A percentile compares a stretch with the other conserved stretches of the same genome.
Evolutionary conservation across 768 basidiomycete species (phyloP).

Genomic region (Serendipita sp.): DNA sequence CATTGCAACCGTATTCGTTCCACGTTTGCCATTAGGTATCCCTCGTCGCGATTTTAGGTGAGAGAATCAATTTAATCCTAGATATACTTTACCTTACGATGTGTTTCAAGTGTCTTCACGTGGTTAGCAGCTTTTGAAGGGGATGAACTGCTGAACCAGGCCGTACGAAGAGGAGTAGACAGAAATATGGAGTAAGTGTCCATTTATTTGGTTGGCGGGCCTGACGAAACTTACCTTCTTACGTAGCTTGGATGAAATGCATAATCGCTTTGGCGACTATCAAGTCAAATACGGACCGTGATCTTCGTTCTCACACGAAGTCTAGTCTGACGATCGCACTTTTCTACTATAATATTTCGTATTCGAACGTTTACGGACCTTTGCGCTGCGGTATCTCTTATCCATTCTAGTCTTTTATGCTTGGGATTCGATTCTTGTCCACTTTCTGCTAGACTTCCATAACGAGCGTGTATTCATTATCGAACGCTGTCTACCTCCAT

Average conservation of each 20-base stretch:
- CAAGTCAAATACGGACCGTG: not conserved
- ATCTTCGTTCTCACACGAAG: no score
- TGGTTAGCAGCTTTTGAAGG: slow-evolving; percentile 2
- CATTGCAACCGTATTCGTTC: not conserved
- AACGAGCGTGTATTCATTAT: not conserved
- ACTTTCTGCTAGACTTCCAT: not conserved
- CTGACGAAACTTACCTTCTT: not conserved
- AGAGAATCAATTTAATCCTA: not conserved
- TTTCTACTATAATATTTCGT: no score
- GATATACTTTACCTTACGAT: not conserved
- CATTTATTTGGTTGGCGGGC: not conserved
- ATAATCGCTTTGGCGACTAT: not conserved
- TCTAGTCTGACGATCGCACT: no score
- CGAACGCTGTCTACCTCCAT: not conserved
- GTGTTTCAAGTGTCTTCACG: not conserved
- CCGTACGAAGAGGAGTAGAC: not conserved
- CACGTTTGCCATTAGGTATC: not conserved
- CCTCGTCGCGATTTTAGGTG: not conserved
- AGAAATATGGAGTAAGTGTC: slow-evolving; percentile 1
- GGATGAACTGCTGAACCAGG: not conserved
- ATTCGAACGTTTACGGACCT: no score
- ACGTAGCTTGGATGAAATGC: slow-evolving; percentile 1
- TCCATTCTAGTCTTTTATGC: no score
- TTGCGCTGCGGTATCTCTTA: no score
- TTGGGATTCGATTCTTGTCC: no score